A percentile compares a stretch with the other conserved stretches of the same genome.
phyloP scores from a whole-genome alignment of 1,284 basidiomycete genomes.

The Rhodotorula sp. region DNA sequence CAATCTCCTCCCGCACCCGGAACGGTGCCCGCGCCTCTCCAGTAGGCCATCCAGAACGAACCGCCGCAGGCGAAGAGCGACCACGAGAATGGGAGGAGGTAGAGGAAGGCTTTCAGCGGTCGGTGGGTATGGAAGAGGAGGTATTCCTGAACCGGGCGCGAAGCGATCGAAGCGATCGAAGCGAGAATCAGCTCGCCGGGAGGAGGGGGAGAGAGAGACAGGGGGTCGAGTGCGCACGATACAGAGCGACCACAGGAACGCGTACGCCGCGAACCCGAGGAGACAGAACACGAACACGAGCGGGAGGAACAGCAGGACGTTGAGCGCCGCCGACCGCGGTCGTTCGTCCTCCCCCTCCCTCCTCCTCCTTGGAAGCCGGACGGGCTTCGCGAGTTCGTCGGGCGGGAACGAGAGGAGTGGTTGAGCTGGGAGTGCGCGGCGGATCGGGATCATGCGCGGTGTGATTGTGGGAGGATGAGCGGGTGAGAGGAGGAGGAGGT shows the following conservation, averaged over 20 bases:
- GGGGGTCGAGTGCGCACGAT: slow-evolving; percentile 12
- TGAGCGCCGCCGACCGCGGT: background rate
- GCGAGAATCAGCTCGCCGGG: background rate
- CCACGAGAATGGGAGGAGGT: background rate
- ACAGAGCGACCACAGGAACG: slow-evolving; percentile 9
- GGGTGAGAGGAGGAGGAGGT: background rate
- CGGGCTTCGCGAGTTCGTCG: background rate
- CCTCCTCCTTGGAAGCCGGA: background rate
- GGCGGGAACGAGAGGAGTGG: slow-evolving; percentile 18
- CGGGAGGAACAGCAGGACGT: slow-evolving; percentile 4
- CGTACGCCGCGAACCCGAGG: slow-evolving; percentile 22
- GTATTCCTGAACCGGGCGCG: slow-evolving; percentile 8
- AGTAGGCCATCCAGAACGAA: slow-evolving; percentile 15
- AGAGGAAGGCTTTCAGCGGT: background rate
- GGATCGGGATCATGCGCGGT: slow-evolving; percentile 3
- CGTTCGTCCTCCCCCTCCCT: background rate
- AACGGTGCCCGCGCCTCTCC: slow-evolving; percentile 2
- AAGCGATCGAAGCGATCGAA: no score
- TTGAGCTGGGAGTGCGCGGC: background rate
- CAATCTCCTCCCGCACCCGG: background rate
- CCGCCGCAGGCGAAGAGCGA: slow-evolving; percentile 15
- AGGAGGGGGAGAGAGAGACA: no score
- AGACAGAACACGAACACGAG: slow-evolving; percentile 20
- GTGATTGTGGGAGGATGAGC: background rate
- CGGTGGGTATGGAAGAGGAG: background rate